Evolutionary conservation across 495 filamentous ascomycete genomes (phyloP), one percentile per base, ranked within the genome.

Genomic region (Penicillium pulvis): DNA sequence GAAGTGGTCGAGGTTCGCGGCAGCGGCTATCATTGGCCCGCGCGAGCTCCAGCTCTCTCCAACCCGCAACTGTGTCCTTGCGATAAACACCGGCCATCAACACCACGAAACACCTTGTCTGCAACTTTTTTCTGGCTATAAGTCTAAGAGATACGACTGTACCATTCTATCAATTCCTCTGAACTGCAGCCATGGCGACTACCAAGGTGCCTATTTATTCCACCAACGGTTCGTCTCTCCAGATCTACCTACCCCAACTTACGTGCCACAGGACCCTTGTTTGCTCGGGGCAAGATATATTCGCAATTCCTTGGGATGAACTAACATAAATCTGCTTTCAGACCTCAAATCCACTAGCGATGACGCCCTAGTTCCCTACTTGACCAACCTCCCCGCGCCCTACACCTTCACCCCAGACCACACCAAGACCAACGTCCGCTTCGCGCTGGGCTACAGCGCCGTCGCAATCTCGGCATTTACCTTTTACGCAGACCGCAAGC

Each of bases 261-360:
- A 6, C n/a, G 10, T 12, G 23, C 4, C 51, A 58, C 31, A 16
- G 44, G n/a, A 6, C 46, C 45, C 43, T 8, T 56, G 26, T 35
- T 23, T 12, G 30, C 39, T 28, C 19, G 16, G 23, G n/a, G 14
- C 2, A 33, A 7, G 12, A 35, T 4, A 20, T 26, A 39, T 44
- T 1, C 6, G 23, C 12, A 5, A 1, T 9, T 3, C 33, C 7
- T 41, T 23, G 7, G 36, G 9, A 36, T 1, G 14, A 36, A 36
- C 52, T 66, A 44, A 64, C 53, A n/a, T 55, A 23, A 3, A 16
- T 42, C 17, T 46, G 16, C 23, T 28, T 56, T 44, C 66, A 96
- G 94, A 97, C 71, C 88, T 98, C 56, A 98, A 98, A 75, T 96
- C 95, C 71, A 95, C 92, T 19, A 90, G 88, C 67, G 94, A 98